Percentiles rank a stretch among this genome's conserved stretches.
Conservation (phyloP, 257 asterid genomes). For the Scutellaria minor region DNA sequence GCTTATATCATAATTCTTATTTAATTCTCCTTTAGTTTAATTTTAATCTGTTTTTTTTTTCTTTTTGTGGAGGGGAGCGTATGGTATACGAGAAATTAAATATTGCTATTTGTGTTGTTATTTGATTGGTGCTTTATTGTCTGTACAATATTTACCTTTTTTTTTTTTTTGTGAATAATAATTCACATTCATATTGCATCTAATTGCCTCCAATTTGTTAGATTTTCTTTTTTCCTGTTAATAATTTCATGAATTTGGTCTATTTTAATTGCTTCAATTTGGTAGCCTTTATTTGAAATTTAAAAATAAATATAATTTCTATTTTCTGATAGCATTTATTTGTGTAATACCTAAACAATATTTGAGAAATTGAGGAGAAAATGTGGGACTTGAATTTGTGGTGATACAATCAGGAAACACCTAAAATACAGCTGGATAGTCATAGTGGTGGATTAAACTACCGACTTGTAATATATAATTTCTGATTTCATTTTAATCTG, state of each 20-base stretch:
- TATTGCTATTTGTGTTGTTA: constrained; percentile 21
- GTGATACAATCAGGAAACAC: constrained; percentile 27
- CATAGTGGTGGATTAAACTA: not conserved
- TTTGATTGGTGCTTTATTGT: constrained; percentile 25
- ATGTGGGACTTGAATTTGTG: constrained; percentile 25
- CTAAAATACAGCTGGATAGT: constrained; percentile 39
- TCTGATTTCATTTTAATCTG: not conserved
- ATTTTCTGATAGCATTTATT: too few relatives aligned
- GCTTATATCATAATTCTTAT: constrained; percentile 13
- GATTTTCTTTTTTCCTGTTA: not conserved
- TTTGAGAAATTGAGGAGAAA: constrained; percentile 11
- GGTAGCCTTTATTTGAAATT: too few relatives aligned
- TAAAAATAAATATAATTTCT: too few relatives aligned
- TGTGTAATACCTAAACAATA: not conserved
- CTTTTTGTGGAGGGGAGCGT: constrained; percentile 20
- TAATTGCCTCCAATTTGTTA: not conserved
- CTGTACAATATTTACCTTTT: constrained; percentile 17
- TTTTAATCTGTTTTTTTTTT: constrained; percentile 11
- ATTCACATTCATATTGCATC: constrained; percentile 17
- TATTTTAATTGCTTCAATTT: too few relatives aligned
- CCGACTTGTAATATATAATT: not conserved
- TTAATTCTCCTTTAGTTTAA: not conserved
- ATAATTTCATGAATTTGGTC: not conserved
- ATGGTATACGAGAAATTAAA: constrained; percentile 35
- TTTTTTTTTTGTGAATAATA: constrained; percentile 42